These are phyloP conservation scores for Paracoccidioides brasiliensis DNA, from an alignment of 2,329 filamentous ascomycete genomes.

Conservation along the genomic window DNA sequence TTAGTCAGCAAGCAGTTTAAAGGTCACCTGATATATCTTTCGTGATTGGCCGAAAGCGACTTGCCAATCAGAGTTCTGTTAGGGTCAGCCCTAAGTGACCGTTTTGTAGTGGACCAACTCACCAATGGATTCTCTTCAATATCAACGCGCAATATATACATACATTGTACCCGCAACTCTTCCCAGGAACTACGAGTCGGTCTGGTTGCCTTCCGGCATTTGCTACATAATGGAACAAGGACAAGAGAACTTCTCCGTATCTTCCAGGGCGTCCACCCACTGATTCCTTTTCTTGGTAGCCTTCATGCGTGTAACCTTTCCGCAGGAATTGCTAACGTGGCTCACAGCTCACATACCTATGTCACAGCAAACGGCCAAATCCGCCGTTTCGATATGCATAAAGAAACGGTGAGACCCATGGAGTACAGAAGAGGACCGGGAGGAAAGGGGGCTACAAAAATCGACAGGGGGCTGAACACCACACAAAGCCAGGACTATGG, in stretches of 20 bases:
- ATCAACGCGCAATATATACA: neutral
- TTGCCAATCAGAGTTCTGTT: neutral
- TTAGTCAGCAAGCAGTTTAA: neutral
- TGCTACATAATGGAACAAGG: neutral
- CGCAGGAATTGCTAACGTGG: constrained; percentile 1
- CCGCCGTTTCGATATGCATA: constrained; percentile 1
- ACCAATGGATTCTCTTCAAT: neutral
- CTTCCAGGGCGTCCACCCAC: neutral
- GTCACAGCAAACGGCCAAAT: constrained; percentile 1
- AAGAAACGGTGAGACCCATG: constrained; percentile 2
- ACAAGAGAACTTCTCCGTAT: neutral
- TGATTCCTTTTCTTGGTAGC: neutral
- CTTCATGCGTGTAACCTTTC: constrained; percentile 1
- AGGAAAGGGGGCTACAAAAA: neutral
- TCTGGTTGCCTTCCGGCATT: neutral
- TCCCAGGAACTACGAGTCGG: neutral
- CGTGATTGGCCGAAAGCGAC: neutral
- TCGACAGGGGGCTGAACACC: neutral
- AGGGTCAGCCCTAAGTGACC: constrained; percentile 2
- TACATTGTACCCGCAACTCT: neutral
- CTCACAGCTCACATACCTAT: constrained; percentile 1
- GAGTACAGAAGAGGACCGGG: neutral
- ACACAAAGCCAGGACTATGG: neutral
- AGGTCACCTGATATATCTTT: neutral
- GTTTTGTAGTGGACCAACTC: neutral